Evolutionary conservation across 225 moss, liverwort and hornwort genomes (phyloP), one percentile per base, ranked within the genome.

Genomic region (Marchantia paleacea): DNA sequence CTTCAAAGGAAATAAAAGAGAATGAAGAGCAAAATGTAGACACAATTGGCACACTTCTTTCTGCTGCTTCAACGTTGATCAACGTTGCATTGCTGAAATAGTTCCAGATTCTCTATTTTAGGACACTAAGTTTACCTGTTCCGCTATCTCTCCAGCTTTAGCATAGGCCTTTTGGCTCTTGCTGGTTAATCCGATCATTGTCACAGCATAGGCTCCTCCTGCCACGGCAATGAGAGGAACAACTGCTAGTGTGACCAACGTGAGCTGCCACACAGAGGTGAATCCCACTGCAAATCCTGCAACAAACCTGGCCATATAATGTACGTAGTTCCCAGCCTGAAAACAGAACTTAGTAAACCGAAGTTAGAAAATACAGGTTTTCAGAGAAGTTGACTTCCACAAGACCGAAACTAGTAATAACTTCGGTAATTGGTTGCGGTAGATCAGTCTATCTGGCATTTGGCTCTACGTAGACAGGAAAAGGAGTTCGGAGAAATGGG

Each of bases 291-390:
- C 92, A 63, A 96, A 94, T 69, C 96, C 96, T 49, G 94, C 88
- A 63, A 89, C 80, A 88, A 96, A 96, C 79, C 92, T 84, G 60
- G 92, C 91, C 83, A 90, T 79, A 65, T 96, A 96, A 77, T 96
- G 96, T 84, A 91, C 86, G 81, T 94, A 96, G 75, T 94, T 94
- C 84, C 94, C 94, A 62, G 90, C 96, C 96, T 96, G 92, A 75
- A 89, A 57, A 57, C 19, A 19, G 19, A 57, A 57, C 8, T 19
- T 12, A 57, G 19, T 39, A 39, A 39, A 5, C 39, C 39, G 39
- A 39, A 39, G 39, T 39, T 39, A 39, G 39, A 39, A 39, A 39
- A 2, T 39, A 39, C 39, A 39, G 39, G 5, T 2, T 39, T 39
- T 39, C 39, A 39, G 39, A 39, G 39, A 39, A 2, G 5, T 39